Percentiles rank a stretch among this genome's conserved stretches.
These are phyloP conservation scores for Suillus subalutaceus DNA, from an alignment of 768 basidiomycete species.

Conservation along the genomic window DNA sequence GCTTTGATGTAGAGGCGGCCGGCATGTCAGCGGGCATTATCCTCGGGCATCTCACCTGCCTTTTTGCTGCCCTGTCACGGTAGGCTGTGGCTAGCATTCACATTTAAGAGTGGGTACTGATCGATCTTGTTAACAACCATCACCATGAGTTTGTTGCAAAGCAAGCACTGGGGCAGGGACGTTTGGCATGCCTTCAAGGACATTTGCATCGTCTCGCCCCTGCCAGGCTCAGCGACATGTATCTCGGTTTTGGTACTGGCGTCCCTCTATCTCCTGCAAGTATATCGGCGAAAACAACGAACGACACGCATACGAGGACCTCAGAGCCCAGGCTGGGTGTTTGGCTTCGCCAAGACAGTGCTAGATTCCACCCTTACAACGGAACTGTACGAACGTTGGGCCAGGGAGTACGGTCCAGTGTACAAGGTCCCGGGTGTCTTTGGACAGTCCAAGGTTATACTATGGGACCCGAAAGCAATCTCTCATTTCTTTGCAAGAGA, in stretches of 20 bases:
- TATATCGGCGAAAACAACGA: neutral
- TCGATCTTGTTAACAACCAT: neutral
- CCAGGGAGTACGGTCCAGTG: constrained; percentile 44
- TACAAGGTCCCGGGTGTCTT: constrained; percentile 40
- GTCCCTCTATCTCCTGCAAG: neutral
- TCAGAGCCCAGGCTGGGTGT: constrained; percentile 39
- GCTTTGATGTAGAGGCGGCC: neutral
- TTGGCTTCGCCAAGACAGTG: constrained; percentile 38
- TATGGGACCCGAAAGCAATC: constrained; percentile 50
- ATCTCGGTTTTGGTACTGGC: neutral
- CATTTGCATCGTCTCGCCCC: neutral
- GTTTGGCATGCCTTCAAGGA: neutral
- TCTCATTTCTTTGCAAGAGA: constrained; percentile 52
- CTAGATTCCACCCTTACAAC: constrained; percentile 32
- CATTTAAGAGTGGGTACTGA: neutral
- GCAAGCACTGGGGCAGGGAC: neutral
- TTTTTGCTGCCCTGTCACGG: neutral
- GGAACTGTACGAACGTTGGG: constrained; percentile 45
- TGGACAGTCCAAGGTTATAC: constrained; percentile 36
- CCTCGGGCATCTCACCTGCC: neutral
- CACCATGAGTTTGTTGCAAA: neutral
- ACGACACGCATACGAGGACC: constrained; percentile 44
- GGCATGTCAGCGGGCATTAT: neutral
- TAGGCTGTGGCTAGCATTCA: neutral
- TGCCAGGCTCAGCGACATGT: neutral